Percentiles rank a stretch among this genome's conserved stretches.
Evolutionary conservation across 2,329 filamentous ascomycete genomes (phyloP).

Genomic region (Ambrosiella cleistominuta): DNA sequence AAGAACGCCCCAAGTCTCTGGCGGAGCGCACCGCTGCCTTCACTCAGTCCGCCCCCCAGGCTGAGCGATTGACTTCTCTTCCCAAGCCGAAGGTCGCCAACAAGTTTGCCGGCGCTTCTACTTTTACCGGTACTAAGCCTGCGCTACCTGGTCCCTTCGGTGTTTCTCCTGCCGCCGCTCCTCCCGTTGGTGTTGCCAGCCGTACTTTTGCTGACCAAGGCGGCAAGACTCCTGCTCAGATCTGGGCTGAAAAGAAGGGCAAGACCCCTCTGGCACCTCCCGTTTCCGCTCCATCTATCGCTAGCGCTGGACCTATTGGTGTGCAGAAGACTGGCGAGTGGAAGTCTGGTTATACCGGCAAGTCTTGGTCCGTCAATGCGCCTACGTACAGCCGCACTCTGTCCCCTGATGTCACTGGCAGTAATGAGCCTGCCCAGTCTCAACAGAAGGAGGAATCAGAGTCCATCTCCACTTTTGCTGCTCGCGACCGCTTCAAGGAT

Average conservation of each 20-base stretch:
- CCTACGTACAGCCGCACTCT: slow-evolving; percentile 47
- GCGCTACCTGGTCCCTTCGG: slow-evolving; percentile 56
- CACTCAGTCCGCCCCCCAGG: slow-evolving; percentile 31
- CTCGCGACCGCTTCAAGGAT: slow-evolving; percentile 70
- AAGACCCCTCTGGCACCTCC: slow-evolving; percentile 30
- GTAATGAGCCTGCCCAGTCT: slow-evolving; percentile 18
- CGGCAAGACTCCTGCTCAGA: slow-evolving; percentile 88
- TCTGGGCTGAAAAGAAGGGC: slow-evolving; percentile 96
- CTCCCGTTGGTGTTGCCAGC: slow-evolving; percentile 62
- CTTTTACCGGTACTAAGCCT: slow-evolving; percentile 77
- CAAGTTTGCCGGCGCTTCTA: slow-evolving; percentile 56
- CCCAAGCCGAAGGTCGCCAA: slow-evolving; percentile 93
- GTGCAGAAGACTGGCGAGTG: slow-evolving; percentile 67
- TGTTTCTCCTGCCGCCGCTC: slow-evolving; percentile 36
- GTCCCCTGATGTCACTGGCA: slow-evolving; percentile 46
- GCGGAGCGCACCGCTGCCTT: slow-evolving; percentile 66
- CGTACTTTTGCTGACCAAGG: slow-evolving; percentile 87
- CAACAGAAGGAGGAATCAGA: slow-evolving; percentile 32
- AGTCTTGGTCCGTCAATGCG: slow-evolving; percentile 75
- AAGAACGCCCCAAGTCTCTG: slow-evolving; percentile 38
- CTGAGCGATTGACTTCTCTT: slow-evolving; percentile 68
- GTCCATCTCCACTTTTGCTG: slow-evolving; percentile 48
- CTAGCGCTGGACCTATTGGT: slow-evolving; percentile 35
- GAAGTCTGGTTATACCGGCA: slow-evolving; percentile 84
- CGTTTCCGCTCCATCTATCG: slow-evolving; percentile 26